Evolutionary conservation across 306 rosid genomes (phyloP).

Genomic region (Amphicarpaea edgeworthii): DNA sequence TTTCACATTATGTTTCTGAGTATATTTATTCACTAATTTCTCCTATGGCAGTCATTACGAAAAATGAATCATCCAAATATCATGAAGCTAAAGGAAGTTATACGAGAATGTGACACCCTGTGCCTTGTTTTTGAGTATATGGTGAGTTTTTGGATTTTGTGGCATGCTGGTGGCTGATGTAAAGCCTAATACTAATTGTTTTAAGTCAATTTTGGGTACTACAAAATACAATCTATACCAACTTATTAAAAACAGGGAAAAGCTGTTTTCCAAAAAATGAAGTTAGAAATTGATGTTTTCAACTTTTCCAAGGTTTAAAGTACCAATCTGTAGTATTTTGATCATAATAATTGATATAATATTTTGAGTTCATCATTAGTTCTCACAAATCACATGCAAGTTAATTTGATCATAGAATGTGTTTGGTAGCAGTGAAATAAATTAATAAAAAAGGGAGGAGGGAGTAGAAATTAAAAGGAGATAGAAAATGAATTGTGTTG

Average conservation of each 20-base stretch:
- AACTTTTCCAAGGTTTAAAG: constrained; percentile 98
- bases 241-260: constrained; percentile 87
- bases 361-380: too few relatives aligned
- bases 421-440: too few relatives aligned
- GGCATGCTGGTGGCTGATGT: neutral
- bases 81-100: constrained; percentile 95
- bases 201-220: constrained; percentile 26
- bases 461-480: too few relatives aligned
- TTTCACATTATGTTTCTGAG: neutral
- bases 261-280: constrained; percentile 83
- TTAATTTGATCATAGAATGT: too few relatives aligned
- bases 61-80: constrained; percentile 90
- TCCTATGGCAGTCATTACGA: constrained; percentile 69
- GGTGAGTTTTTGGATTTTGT: constrained; percentile 60
- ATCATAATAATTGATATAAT: too few relatives aligned
- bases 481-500: too few relatives aligned
- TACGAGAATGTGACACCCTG: constrained; percentile 84
- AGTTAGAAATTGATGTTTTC: constrained; percentile 91
- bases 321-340: too few relatives aligned
- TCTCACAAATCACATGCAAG: too few relatives aligned
- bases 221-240: constrained; percentile 88
- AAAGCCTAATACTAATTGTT: constrained; percentile 11
- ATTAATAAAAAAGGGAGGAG: too few relatives aligned
- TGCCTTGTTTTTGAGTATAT: constrained; percentile 92
- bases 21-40: constrained; percentile 29